phyloP scores from a whole-genome alignment of 1,139 yeast genomes.

The Hyphopichia burtonii region DNA sequence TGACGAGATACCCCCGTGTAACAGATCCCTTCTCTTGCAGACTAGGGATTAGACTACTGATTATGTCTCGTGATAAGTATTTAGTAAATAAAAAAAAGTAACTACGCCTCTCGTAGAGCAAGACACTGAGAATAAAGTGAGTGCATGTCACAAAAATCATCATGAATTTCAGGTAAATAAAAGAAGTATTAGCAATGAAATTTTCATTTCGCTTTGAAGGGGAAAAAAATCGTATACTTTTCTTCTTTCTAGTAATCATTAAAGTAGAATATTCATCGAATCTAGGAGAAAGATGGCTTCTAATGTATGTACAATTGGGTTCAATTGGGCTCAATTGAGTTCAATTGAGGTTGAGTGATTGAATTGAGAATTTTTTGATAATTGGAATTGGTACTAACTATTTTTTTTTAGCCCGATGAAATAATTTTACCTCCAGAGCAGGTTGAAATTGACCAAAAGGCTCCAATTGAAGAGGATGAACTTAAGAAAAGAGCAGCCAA shows the following conservation, averaged over 20 bases:
- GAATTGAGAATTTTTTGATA: too few relatives aligned
- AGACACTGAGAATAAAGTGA: neutral
- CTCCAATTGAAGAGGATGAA: conserved; percentile 3
- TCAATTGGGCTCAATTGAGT: neutral
- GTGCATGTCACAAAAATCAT: neutral
- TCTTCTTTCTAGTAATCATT: neutral
- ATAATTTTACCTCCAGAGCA: conserved; percentile 25
- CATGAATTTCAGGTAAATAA: conserved; percentile 1
- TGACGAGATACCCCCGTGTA: too few relatives aligned
- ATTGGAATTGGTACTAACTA: too few relatives aligned
- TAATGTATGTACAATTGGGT: conserved; percentile 5
- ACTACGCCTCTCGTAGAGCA: neutral
- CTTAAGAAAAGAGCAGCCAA: conserved; percentile 2
- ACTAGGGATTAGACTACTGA: too few relatives aligned
- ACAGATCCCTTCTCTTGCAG: too few relatives aligned
- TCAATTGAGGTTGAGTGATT: neutral
- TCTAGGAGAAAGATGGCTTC: conserved; percentile 5
- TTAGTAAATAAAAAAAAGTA: neutral
- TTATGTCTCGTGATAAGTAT: too few relatives aligned
- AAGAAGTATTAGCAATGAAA: neutral
- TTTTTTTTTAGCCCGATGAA: conserved; percentile 21
- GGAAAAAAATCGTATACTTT: neutral
- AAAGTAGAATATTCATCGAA: neutral
- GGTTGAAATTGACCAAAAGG: conserved; percentile 12
- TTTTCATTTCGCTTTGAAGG: neutral